phyloP scores from a whole-genome alignment of 1,139 yeast species.

The Hyphopichia buzzinii region DNA sequence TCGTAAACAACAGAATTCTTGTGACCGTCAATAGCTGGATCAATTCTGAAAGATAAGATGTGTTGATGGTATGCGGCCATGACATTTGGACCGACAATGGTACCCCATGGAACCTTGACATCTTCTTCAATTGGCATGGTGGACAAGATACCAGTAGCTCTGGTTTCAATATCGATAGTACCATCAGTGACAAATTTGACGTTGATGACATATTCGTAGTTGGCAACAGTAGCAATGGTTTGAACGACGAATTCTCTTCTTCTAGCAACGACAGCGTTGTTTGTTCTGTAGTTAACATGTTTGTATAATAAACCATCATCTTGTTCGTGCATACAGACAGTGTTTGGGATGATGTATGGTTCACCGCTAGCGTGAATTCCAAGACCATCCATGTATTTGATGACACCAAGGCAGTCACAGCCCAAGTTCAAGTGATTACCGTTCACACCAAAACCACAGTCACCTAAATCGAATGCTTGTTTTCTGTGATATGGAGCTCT shows the following conservation, averaged over 20 bases:
- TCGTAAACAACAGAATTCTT: conserved; percentile 74
- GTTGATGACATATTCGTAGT: conserved; percentile 82
- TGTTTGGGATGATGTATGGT: conserved; percentile 64
- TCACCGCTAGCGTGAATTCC: conserved; percentile 63
- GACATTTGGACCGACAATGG: conserved; percentile 80
- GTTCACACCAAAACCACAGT: conserved; percentile 81
- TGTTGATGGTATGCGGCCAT: conserved; percentile 92
- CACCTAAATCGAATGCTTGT: conserved; percentile 91
- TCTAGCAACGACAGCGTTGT: conserved; percentile 73
- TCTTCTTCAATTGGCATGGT: conserved; percentile 83
- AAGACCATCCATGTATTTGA: conserved; percentile 72
- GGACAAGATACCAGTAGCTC: conserved; percentile 86
- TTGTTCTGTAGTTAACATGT: conserved; percentile 82
- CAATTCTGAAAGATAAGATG: conserved; percentile 78
- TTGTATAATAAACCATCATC: conserved; percentile 74
- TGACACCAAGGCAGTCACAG: conserved; percentile 87
- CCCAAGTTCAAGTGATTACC: conserved; percentile 77
- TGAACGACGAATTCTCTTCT: conserved; percentile 84
- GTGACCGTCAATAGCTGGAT: conserved; percentile 86
- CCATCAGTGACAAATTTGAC: conserved; percentile 82
- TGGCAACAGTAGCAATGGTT: conserved; percentile 86
- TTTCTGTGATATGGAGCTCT: conserved; percentile 88
- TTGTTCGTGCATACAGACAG: conserved; percentile 88
- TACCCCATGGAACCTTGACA: conserved; percentile 78
- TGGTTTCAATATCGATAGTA: conserved; percentile 74